Conservation (phyloP, 2,329 filamentous ascomycete genomes). For the Aspergillus fischeri region DNA sequence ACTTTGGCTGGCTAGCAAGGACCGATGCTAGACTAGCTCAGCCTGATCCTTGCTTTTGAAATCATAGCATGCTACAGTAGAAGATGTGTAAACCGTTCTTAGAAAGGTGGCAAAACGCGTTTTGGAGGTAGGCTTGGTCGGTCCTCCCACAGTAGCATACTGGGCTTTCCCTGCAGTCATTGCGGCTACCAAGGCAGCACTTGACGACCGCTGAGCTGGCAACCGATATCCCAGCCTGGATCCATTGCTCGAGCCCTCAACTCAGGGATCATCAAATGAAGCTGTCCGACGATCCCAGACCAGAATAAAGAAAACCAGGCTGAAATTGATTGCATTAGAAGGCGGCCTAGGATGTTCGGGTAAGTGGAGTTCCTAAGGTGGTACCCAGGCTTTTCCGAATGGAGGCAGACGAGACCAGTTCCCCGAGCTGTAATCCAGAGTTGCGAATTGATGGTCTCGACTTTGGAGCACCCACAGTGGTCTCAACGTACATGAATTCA, state of each 20-base stretch:
- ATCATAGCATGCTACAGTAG: constrained; percentile 21
- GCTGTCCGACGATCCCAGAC: constrained; percentile 20
- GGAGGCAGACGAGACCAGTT: constrained; percentile 1
- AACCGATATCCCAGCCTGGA: constrained; percentile 25
- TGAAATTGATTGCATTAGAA: constrained; percentile 8
- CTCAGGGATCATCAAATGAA: constrained; percentile 15
- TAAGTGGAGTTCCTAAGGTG: constrained; percentile 13
- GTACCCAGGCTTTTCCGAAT: constrained; percentile 13
- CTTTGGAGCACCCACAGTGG: constrained; percentile 22
- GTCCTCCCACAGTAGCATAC: constrained; percentile 15
- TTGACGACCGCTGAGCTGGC: constrained; percentile 27
- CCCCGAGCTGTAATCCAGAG: constrained; percentile 1
- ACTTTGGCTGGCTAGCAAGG: constrained; percentile 21
- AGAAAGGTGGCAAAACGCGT: constrained; percentile 28
- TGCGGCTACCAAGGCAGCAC: constrained; percentile 19
- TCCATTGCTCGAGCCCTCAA: constrained; percentile 16
- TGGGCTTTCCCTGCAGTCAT: constrained; percentile 10
- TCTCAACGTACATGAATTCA: constrained; percentile 22
- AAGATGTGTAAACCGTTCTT: constrained; percentile 15
- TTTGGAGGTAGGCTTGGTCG: constrained; percentile 19
- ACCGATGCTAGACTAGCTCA: constrained; percentile 15
- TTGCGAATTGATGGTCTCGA: constrained; percentile 19
- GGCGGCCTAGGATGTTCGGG: constrained; percentile 10
- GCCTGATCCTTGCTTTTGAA: constrained; percentile 24
- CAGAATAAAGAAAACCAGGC: constrained; percentile 12